Percentiles rank a stretch among this genome's conserved stretches.
Evolutionary conservation across 2,329 filamentous ascomycete genomes (phyloP).

Genomic region (Chaetomiaceae sp.): DNA sequence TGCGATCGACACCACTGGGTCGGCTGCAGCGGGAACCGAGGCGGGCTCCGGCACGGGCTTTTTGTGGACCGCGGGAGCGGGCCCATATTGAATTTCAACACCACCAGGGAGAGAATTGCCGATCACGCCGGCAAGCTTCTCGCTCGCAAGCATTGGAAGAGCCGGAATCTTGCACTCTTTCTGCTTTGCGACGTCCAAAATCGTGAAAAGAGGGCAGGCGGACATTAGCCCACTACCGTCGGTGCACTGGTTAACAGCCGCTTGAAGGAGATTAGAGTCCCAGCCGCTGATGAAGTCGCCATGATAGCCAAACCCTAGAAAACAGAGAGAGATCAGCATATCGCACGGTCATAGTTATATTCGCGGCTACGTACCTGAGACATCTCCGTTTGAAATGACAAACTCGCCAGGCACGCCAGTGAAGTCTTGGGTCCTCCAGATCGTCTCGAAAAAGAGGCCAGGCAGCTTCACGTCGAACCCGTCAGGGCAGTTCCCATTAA

Average conservation of each 20-base stretch:
- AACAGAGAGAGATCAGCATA: constrained; percentile 11
- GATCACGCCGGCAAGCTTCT: constrained; percentile 56
- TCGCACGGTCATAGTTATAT: neutral
- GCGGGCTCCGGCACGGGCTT: constrained; percentile 16
- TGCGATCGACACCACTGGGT: constrained; percentile 28
- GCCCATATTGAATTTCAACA: constrained; percentile 41
- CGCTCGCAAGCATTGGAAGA: constrained; percentile 50
- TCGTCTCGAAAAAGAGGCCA: constrained; percentile 79
- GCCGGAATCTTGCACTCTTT: constrained; percentile 57
- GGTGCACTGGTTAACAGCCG: constrained; percentile 72
- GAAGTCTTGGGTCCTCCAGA: constrained; percentile 71
- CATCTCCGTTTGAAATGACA: constrained; percentile 72
- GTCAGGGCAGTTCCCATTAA: constrained; percentile 69
- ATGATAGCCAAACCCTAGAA: constrained; percentile 66
- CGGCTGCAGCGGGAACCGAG: constrained; percentile 31
- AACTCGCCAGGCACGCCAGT: constrained; percentile 62
- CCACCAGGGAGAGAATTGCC: constrained; percentile 61
- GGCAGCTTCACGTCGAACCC: constrained; percentile 65
- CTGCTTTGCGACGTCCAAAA: constrained; percentile 56
- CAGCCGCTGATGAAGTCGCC: constrained; percentile 79
- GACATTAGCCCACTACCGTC: constrained; percentile 62
- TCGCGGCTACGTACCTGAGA: constrained; percentile 50
- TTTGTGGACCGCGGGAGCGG: constrained; percentile 24
- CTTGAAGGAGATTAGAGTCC: constrained; percentile 63
- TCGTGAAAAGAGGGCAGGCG: constrained; percentile 71